phyloP scores from a whole-genome alignment of 441 rosid genomes.

The Biscutella auriculata region DNA sequence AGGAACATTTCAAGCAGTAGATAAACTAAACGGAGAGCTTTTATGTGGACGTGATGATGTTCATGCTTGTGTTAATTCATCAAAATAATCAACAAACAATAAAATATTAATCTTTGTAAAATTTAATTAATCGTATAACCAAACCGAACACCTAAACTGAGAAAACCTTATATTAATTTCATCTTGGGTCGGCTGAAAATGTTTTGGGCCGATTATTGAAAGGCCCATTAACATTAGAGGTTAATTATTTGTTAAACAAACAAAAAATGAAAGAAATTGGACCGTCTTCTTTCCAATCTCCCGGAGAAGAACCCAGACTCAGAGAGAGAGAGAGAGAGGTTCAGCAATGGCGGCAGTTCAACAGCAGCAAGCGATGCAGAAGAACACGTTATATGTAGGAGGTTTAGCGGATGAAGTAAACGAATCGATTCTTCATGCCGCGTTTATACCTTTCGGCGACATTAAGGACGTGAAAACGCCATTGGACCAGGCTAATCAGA shows the following conservation, averaged over 20 bases:
- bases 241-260: no score
- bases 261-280: no score
- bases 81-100: no score
- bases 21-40: constrained; percentile 44
- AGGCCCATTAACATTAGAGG: neutral
- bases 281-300: neutral
- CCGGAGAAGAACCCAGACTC: neutral
- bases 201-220: no score
- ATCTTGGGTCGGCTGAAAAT: no score
- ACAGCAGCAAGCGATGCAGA: constrained; percentile 61
- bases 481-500: constrained; percentile 87
- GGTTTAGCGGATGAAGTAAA: constrained; percentile 93
- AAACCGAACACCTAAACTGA: no score
- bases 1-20: constrained; percentile 51
- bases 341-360: constrained; percentile 26
- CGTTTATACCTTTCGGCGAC: constrained; percentile 92
- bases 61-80: no score
- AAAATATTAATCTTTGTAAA: no score
- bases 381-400: constrained; percentile 88
- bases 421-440: constrained; percentile 78
- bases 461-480: constrained; percentile 93
- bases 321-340: neutral
- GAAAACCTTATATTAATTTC: no score
- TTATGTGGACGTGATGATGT: constrained; percentile 51
- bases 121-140: no score